Conservation (phyloP, 495 filamentous ascomycete genomes). For the Xylaria nigripes region DNA sequence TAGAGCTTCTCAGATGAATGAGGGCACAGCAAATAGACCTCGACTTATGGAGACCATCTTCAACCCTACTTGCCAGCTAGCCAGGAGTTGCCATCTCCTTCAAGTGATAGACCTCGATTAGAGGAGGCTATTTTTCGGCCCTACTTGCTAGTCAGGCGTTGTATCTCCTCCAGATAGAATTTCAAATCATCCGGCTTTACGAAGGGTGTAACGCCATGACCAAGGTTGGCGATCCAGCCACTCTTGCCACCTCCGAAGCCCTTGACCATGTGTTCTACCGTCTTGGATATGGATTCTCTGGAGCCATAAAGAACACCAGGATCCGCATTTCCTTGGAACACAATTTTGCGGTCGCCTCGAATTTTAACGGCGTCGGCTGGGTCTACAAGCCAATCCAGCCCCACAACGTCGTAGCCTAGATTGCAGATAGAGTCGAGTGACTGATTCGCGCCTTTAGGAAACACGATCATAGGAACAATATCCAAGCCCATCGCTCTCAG, state of each 20-base stretch:
- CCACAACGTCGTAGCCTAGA: conserved; percentile 85
- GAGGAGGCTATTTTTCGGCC: not conserved
- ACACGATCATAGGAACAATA: conserved; percentile 93
- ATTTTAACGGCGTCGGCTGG: conserved; percentile 72
- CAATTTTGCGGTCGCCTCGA: conserved; percentile 60
- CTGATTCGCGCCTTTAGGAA: conserved; percentile 99
- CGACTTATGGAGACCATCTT: too few species aligned
- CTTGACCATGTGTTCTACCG: conserved; percentile 72
- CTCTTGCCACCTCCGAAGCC: conserved; percentile 60
- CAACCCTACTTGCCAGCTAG: too few species aligned
- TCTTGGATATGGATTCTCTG: conserved; percentile 64
- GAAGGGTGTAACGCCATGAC: conserved; percentile 89
- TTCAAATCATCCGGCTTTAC: conserved; percentile 87
- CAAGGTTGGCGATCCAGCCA: conserved; percentile 77
- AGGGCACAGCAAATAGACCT: not conserved
- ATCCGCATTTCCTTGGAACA: conserved; percentile 91
- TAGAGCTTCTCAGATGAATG: conserved; percentile 17
- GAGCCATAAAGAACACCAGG: conserved; percentile 88
- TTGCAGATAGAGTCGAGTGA: conserved; percentile 80
- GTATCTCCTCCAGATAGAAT: conserved; percentile 90
- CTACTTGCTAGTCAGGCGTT: conserved; percentile 50
- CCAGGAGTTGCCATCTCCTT: too few species aligned
- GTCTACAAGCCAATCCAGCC: conserved; percentile 91
- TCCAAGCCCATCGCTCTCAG: conserved; percentile 66
- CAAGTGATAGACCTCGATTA: not conserved